phyloP scores from a whole-genome alignment of 495 filamentous ascomycete genomes.

The Penicillium daleae region DNA sequence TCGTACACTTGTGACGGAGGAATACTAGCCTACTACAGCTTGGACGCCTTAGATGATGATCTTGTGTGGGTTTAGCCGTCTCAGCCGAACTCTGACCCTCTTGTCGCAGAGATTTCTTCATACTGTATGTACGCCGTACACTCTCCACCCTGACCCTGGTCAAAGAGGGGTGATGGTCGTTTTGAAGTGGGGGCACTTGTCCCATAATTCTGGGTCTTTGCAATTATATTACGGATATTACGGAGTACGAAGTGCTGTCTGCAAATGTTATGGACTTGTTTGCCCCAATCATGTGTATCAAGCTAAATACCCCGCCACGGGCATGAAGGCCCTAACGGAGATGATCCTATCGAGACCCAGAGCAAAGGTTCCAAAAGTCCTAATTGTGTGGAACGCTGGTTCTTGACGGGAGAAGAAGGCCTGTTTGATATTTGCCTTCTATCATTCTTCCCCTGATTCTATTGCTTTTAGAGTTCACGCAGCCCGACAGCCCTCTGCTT shows the following conservation, averaged over 20 bases:
- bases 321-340: slow-evolving; percentile 19
- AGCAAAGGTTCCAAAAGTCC: slow-evolving; percentile 7
- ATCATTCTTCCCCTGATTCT: slow-evolving; percentile 10
- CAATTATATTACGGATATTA: slow-evolving; percentile 1
- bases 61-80: slow-evolving; percentile 19
- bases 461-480: slow-evolving; percentile 28
- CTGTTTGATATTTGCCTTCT: not conserved
- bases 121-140: too few species aligned
- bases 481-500: slow-evolving; percentile 8
- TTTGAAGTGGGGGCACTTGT: slow-evolving; percentile 12
- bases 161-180: slow-evolving; percentile 18
- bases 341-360: slow-evolving; percentile 16
- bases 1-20: not conserved
- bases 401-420: slow-evolving; percentile 11
- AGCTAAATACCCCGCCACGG: slow-evolving; percentile 6
- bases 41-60: slow-evolving; percentile 12
- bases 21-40: not conserved
- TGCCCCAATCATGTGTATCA: slow-evolving; percentile 13
- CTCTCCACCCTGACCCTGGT: slow-evolving; percentile 22
- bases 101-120: slow-evolving; percentile 15
- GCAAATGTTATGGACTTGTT: slow-evolving; percentile 13
- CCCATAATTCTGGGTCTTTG: slow-evolving; percentile 3
- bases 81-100: slow-evolving; percentile 15
- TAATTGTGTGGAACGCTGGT: not conserved
- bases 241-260: not conserved